Conservation (phyloP, 1,139 yeast genomes). For the Pichia sp. region DNA sequence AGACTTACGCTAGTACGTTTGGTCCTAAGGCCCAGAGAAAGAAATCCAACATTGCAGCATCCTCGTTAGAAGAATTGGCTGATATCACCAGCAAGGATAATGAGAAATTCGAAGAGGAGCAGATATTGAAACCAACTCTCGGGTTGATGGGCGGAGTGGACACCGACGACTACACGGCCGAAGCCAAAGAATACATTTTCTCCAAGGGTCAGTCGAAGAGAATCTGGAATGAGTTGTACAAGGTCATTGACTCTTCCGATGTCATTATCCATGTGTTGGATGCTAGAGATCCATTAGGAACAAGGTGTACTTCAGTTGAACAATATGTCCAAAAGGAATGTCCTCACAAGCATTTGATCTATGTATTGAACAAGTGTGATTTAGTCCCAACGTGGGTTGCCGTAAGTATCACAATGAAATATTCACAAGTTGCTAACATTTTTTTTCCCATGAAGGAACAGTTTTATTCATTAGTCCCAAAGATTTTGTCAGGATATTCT, state of each 20-base stretch:
- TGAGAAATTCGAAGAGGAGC: slow-evolving; percentile 63
- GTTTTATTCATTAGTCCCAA: slow-evolving; percentile 36
- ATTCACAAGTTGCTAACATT: slow-evolving; percentile 1
- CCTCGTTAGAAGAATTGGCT: slow-evolving; percentile 80
- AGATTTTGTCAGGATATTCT: slow-evolving; percentile 64
- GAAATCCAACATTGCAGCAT: slow-evolving; percentile 72
- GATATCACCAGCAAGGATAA: slow-evolving; percentile 54
- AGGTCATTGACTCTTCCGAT: slow-evolving; percentile 95
- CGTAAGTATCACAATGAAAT: slow-evolving; percentile 57
- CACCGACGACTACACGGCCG: slow-evolving; percentile 73
- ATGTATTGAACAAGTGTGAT: slow-evolving; percentile 95
- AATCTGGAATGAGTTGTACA: slow-evolving; percentile 96
- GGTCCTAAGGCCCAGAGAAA: slow-evolving; percentile 96
- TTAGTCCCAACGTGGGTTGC: slow-evolving; percentile 99
- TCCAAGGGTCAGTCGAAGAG: slow-evolving; percentile 97
- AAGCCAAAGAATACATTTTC: slow-evolving; percentile 93
- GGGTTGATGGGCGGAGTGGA: slow-evolving; percentile 73
- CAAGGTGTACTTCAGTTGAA: slow-evolving; percentile 90
- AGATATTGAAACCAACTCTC: slow-evolving; percentile 67
- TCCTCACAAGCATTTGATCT: slow-evolving; percentile 93
- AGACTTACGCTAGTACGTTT: slow-evolving; percentile 73
- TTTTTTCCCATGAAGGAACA: not conserved
- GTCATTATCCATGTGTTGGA: slow-evolving; percentile 94
- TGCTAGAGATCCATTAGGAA: slow-evolving; percentile 96
- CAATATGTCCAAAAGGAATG: slow-evolving; percentile 90